Base-by-base conservation (phyloP, 116 monocot species). In the Iris pallida region DNA sequence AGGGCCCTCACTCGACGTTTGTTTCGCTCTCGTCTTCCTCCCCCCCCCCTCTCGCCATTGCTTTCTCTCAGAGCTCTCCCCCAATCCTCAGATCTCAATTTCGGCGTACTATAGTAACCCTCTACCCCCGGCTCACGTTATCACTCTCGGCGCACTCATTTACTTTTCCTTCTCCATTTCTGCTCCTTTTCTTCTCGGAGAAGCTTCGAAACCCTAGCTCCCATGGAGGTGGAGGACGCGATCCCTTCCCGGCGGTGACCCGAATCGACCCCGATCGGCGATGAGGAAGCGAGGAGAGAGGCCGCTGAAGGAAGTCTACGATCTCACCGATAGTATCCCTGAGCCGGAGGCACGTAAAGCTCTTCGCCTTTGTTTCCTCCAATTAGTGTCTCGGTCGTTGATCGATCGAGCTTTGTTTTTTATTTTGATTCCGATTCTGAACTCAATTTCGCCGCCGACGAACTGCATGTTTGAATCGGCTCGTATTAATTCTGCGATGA, bases 281-380 rank as follows among this genome's bases (percentile, higher is more conserved):
- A 79, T 79, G 79, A 72, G 42, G 76, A 84, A 56, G 59, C 51
- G 57, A 18, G 61, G 59, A 16, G 64, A 70, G 61, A 70, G 66
- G 63, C 30, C 19, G 41, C 41, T 82, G 63, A 68, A 68, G 71
- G 71, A 80, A 46, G 70, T 86, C n/a, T 80, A 79, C 70, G 76
- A 71, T 49, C 40, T 20, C 56, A 77, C 69, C 0, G 41, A 63
- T 19, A 60, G 19, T 63, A 60, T 82, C 4, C 12, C 19, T 8
- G 63, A 74, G 55, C 70, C 74, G 71, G 68, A 82, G 86, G 82
- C 86, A 82, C 71, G 86, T 86, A 66, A 76, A 76, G 15, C n/a
- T 71, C 75, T 16, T 57, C 46, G 47, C 47, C 52, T 73, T 70
- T 64, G 53, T 42, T 62, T 53, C 18, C 7, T 57, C 45, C 63